Conservation (phyloP, 2,329 filamentous ascomycete genomes). For the Botrytis squamosa region DNA sequence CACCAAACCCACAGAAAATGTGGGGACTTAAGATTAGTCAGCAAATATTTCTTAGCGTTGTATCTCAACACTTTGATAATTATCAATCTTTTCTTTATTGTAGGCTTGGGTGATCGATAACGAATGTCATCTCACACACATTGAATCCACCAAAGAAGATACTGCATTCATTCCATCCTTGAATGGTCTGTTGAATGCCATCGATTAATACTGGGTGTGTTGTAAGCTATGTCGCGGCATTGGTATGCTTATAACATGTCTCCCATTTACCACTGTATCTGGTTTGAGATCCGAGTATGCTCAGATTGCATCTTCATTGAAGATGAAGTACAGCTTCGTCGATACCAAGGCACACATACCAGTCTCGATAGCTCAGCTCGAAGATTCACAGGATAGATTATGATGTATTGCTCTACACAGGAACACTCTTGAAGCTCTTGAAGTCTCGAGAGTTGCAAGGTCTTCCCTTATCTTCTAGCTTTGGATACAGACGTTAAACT, state of each 20-base stretch:
- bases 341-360: background rate
- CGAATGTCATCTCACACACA: background rate
- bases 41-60: background rate
- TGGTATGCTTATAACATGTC: background rate
- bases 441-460: background rate
- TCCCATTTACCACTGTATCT: background rate
- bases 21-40: background rate
- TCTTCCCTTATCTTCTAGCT: background rate
- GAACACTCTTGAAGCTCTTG: background rate
- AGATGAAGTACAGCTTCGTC: background rate
- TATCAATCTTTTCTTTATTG: background rate
- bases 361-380: background rate
- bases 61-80: background rate
- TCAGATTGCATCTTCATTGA: background rate
- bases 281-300: background rate
- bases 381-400: background rate
- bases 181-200: background rate
- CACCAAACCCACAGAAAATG: no score
- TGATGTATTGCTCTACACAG: background rate
- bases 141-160: no score
- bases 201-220: background rate
- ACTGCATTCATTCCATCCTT: background rate
- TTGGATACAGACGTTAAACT: accelerated
- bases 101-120: background rate
- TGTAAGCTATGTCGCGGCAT: background rate